A percentile compares a stretch with the other conserved stretches of the same genome.
Evolutionary conservation across 805 yeast species (phyloP).

Genomic region (Wickerhamiella sorbophila): DNA sequence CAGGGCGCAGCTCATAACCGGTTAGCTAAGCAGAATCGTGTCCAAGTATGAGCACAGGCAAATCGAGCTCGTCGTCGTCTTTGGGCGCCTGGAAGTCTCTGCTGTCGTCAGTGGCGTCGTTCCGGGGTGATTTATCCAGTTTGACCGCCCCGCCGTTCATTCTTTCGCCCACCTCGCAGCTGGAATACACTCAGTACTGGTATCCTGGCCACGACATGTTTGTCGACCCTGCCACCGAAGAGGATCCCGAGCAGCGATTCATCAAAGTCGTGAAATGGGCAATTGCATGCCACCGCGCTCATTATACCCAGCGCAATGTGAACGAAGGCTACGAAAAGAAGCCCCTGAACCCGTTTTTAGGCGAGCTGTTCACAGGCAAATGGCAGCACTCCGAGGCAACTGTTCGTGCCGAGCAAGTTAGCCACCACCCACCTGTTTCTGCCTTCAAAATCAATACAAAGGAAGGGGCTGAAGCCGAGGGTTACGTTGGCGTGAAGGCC

Average conservation of each 20-base stretch:
- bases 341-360: conserved; percentile 91
- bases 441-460: conserved; percentile 74
- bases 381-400: conserved; percentile 81
- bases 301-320: conserved; percentile 86
- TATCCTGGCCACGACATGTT: conserved; percentile 80
- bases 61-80: neutral
- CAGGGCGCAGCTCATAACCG: no score
- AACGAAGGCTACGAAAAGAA: conserved; percentile 91
- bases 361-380: conserved; percentile 84
- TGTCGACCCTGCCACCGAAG: conserved; percentile 43
- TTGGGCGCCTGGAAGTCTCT: conserved; percentile 62
- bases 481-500: conserved; percentile 82
- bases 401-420: conserved; percentile 80
- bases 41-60: conserved; percentile 1
- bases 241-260: conserved; percentile 44
- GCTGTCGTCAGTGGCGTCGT: conserved; percentile 77
- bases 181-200: conserved; percentile 93
- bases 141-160: conserved; percentile 97
- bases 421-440: conserved; percentile 97
- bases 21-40: no score
- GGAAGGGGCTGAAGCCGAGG: conserved; percentile 65
- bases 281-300: conserved; percentile 78
- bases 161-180: conserved; percentile 73
- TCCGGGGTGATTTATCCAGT: conserved; percentile 85
- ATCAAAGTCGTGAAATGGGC: conserved; percentile 83